A percentile compares a stretch with the other conserved stretches of the same genome.
Conservation (phyloP, 2,329 filamentous ascomycete genomes). For the Aspergillus sp. region DNA sequence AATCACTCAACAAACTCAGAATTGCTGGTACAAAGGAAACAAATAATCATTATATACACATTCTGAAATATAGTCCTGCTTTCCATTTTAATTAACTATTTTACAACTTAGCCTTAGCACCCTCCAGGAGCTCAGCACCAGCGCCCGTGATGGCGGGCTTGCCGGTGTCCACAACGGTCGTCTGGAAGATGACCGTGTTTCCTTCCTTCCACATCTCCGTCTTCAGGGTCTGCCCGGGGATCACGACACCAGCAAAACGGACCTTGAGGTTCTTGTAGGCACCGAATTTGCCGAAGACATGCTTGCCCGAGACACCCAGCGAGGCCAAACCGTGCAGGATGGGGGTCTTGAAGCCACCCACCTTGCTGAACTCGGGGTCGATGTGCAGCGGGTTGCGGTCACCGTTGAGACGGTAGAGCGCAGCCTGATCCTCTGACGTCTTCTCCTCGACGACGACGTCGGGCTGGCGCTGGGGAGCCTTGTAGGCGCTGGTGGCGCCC, state of each 20-base stretch:
- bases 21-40: not conserved
- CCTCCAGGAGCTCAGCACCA: slow-evolving; percentile 62
- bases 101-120: slow-evolving; percentile 45
- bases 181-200: slow-evolving; percentile 71
- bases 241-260: slow-evolving; percentile 74
- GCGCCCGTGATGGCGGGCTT: slow-evolving; percentile 78
- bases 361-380: slow-evolving; percentile 86
- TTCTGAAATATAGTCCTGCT: slow-evolving; percentile 3
- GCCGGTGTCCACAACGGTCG: slow-evolving; percentile 83
- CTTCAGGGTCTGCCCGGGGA: slow-evolving; percentile 79
- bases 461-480: slow-evolving; percentile 65
- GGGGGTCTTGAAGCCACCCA: slow-evolving; percentile 87
- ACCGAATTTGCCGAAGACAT: slow-evolving; percentile 76
- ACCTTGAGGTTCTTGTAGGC: slow-evolving; percentile 87
- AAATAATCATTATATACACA: slow-evolving; percentile 11
- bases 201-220: slow-evolving; percentile 95
- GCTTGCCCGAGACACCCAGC: slow-evolving; percentile 86
- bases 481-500: slow-evolving; percentile 69
- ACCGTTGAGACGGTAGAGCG: slow-evolving; percentile 83
- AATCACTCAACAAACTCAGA: not conserved
- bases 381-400: slow-evolving; percentile 96
- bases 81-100: slow-evolving; percentile 3
- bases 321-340: slow-evolving; percentile 97
- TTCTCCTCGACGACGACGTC: slow-evolving; percentile 77
- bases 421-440: slow-evolving; percentile 85